phyloP scores from a whole-genome alignment of 306 rosid species.

The Gleditsia sinensis region DNA sequence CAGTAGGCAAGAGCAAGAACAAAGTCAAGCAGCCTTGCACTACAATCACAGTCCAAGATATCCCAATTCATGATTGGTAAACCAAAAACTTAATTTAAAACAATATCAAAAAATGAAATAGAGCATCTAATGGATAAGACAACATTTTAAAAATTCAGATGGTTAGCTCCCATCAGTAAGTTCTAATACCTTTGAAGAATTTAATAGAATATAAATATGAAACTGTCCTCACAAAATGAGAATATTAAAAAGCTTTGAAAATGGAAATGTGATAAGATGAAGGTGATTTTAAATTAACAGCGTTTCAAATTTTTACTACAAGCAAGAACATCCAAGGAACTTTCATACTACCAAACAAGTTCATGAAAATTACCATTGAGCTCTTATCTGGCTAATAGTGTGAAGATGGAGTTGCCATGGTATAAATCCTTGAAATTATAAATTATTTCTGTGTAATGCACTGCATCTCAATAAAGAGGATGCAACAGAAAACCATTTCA shows the following conservation, averaged over 20 bases:
- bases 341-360: no score
- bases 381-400: neutral
- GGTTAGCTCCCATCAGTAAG: neutral
- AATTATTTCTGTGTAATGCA: neutral
- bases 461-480: neutral
- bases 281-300: neutral
- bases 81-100: neutral
- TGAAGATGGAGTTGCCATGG: neutral
- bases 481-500: no score
- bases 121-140: neutral
- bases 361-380: no score
- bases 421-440: neutral
- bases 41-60: slow-evolving; percentile 37
- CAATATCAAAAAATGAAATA: neutral
- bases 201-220: neutral
- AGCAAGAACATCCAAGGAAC: no score
- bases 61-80: slow-evolving; percentile 9
- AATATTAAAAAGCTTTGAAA: neutral
- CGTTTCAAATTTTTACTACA: no score
- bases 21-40: slow-evolving; percentile 98
- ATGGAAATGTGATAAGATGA: slow-evolving; percentile 11
- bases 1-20: slow-evolving; percentile 84
- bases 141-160: neutral
- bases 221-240: neutral
- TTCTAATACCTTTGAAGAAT: neutral